phyloP scores from a whole-genome alignment of 495 filamentous ascomycete species.

The Neurospora terricola region DNA sequence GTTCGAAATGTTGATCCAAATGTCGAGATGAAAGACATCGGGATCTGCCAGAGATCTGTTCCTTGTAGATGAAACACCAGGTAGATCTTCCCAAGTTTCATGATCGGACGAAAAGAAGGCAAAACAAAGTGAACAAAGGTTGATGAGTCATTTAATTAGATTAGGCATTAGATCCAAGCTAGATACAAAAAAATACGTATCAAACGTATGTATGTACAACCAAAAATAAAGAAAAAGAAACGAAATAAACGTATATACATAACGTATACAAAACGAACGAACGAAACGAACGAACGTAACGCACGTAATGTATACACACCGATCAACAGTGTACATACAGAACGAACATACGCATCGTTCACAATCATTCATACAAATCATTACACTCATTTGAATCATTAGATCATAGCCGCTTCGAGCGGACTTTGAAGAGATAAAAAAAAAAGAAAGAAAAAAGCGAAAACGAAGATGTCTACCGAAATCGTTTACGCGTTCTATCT shows the following conservation, averaged over 20 bases:
- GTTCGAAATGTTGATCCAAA: background rate
- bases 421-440: constrained; percentile 6
- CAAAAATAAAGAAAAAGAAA: background rate
- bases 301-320: background rate
- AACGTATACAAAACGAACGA: constrained; percentile 1
- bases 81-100: background rate
- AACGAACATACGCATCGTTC: constrained; percentile 10
- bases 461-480: background rate
- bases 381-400: constrained; percentile 2
- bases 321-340: constrained; percentile 3
- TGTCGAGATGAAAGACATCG: background rate
- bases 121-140: background rate
- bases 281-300: constrained; percentile 4
- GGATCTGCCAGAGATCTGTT: background rate
- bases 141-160: background rate
- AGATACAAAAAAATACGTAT: background rate
- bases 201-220: constrained; percentile 2
- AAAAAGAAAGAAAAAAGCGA: background rate
- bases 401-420: constrained; percentile 8
- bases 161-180: background rate
- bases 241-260: constrained; percentile 6
- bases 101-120: background rate
- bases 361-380: constrained; percentile 5
- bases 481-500: constrained; percentile 3
- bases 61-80: background rate